Conservation (phyloP, 345 rosid genomes). For the Toxicodendron radicans region DNA sequence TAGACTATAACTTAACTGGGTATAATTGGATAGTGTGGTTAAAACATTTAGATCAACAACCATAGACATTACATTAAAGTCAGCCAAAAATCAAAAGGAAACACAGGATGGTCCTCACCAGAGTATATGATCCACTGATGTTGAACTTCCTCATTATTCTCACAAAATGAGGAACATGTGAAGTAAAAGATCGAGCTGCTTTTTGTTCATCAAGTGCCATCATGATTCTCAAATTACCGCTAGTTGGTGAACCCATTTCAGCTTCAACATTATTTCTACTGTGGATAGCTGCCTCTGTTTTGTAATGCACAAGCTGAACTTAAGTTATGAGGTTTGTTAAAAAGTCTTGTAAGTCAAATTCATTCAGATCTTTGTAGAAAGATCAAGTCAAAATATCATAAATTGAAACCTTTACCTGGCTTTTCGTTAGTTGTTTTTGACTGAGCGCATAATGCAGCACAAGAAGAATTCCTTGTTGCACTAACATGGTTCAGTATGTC, state of each 20-base stretch:
- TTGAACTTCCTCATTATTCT: slow-evolving; percentile 65
- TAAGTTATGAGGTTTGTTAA: neutral
- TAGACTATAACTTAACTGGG: neutral
- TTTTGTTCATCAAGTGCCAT: slow-evolving; percentile 47
- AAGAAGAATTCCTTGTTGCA: slow-evolving; percentile 22
- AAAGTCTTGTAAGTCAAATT: neutral
- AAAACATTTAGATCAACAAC: neutral
- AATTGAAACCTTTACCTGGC: slow-evolving; percentile 26
- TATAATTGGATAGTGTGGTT: neutral
- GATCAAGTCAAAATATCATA: neutral
- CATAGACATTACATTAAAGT: neutral
- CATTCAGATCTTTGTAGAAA: slow-evolving; percentile 2
- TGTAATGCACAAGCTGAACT: slow-evolving; percentile 9
- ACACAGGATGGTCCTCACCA: slow-evolving; percentile 36
- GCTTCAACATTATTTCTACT: slow-evolving; percentile 22
- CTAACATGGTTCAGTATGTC: slow-evolving; percentile 26
- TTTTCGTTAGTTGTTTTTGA: slow-evolving; percentile 24
- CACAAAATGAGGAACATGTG: slow-evolving; percentile 54
- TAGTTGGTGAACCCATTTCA: slow-evolving; percentile 19
- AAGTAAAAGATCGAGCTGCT: slow-evolving; percentile 51
- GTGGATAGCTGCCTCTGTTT: slow-evolving; percentile 19
- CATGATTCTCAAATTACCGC: slow-evolving; percentile 38
- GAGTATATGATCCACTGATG: slow-evolving; percentile 60
- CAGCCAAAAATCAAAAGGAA: neutral
- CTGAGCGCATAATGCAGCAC: slow-evolving; percentile 22